Conservation (phyloP, 2,329 filamentous ascomycete species). For the Hypocrella siamensis region DNA sequence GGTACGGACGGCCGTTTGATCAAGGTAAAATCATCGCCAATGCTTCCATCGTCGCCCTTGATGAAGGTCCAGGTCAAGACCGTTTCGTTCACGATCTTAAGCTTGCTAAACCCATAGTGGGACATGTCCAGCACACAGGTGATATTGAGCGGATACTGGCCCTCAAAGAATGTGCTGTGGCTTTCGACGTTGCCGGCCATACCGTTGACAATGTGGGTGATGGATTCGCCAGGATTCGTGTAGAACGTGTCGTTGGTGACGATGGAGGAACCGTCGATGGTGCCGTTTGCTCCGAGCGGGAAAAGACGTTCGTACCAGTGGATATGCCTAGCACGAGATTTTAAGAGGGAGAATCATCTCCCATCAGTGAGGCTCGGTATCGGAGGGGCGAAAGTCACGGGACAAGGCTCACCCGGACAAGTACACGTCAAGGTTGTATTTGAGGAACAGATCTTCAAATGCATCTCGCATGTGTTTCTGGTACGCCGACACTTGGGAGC, state of each 20-base stretch:
- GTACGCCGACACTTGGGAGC: constrained; percentile 25
- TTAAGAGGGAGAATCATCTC: background rate
- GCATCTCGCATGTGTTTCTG: constrained; percentile 25
- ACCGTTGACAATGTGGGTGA: constrained; percentile 35
- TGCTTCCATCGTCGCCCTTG: constrained; percentile 20
- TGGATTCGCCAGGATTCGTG: constrained; percentile 28
- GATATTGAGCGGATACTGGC: constrained; percentile 17
- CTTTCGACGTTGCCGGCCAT: constrained; percentile 36
- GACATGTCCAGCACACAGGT: constrained; percentile 27
- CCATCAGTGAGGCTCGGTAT: background rate
- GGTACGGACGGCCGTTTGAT: background rate
- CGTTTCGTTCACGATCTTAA: constrained; percentile 2
- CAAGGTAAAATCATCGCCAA: constrained; percentile 20
- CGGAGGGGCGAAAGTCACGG: background rate
- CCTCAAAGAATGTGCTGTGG: constrained; percentile 21
- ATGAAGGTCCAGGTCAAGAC: constrained; percentile 26
- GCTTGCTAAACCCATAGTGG: constrained; percentile 30
- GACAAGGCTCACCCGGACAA: constrained; percentile 7
- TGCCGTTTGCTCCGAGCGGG: constrained; percentile 13
- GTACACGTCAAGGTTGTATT: constrained; percentile 30
- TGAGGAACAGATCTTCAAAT: constrained; percentile 26
- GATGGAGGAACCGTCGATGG: constrained; percentile 23
- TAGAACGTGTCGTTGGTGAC: constrained; percentile 31
- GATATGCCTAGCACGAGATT: constrained; percentile 5
- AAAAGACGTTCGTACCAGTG: constrained; percentile 11